Base-by-base conservation (phyloP, 805 yeast species). In the Candida ponderosae region DNA sequence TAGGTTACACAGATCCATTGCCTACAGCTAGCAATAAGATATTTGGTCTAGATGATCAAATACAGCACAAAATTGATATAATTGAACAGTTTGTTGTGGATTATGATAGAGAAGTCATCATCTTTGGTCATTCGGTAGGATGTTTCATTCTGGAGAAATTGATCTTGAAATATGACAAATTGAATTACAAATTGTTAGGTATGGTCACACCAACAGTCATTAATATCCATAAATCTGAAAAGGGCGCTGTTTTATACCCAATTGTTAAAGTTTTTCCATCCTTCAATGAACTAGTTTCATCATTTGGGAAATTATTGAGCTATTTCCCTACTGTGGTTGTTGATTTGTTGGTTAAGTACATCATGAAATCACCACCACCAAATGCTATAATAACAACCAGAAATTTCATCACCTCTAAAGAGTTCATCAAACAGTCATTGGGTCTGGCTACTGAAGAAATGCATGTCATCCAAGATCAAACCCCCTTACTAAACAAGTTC, bases 51-150 rank as follows among this genome's bases (percentile, higher is more conserved):
- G 65, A 73, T 14, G 74, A 66, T 33, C 90, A 82, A 59, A 56
- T 79, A 14, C 48, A 67, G 3, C 87, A 81, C 52, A 79, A 80
- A 56, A 50, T 66, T 19, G 65, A 63, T 10, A 60, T 79, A n/a
- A 57, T 81, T 31, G 58, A 61, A 34, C 53, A 63, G 26, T 48
- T 60, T 36, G 38, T 65, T 26, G 35, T 41, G 15, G 24, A 45
- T 41, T 18, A 36, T 38, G 40, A 48, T 34, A 33, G 68, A 28
- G 62, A 66, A 11, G 53, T 80, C 7, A 58, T 62, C 35, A 59
- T 81, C 18, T 54, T 79, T 46, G 81, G 86, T 17, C 94, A 83
- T 53, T 81, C 90, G 0, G 73, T 82, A 13, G 94, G 94, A 2
- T 66, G 78, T 6, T 83, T 72, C 63, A 61, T 83, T 32, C 54